A percentile compares a stretch with the other conserved stretches of the same genome.
Conservation (phyloP, 306 rosid genomes). For the Mimosa bimucronata region DNA sequence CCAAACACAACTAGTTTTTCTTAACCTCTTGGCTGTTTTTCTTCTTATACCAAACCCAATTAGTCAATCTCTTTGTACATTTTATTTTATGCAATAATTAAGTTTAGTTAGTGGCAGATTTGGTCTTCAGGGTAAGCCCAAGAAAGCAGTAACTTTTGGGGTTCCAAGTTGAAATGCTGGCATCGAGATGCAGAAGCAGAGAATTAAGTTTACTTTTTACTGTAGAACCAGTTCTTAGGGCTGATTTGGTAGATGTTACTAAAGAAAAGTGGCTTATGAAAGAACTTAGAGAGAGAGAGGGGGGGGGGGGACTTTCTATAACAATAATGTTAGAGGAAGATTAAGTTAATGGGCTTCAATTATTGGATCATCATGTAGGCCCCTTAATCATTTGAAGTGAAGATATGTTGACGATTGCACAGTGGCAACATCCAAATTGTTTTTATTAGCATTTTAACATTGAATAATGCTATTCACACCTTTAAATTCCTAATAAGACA, state of each 20-base stretch:
- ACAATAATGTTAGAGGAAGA: slow-evolving; percentile 5
- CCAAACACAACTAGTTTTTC: slow-evolving; percentile 4
- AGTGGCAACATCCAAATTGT: neutral
- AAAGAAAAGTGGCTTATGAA: neutral
- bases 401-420: slow-evolving; percentile 36
- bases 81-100: neutral
- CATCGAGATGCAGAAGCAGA: neutral
- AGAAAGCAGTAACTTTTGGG: neutral
- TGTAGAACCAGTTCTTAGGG: neutral
- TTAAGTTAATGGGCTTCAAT: slow-evolving; percentile 36
- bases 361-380: slow-evolving; percentile 50
- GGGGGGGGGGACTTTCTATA: neutral
- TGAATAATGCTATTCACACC: neutral
- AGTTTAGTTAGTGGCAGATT: neutral
- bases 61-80: neutral
- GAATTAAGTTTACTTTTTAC: neutral
- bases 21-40: neutral
- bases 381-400: slow-evolving; percentile 80
- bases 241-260: neutral
- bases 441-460: neutral
- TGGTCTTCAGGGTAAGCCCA: neutral
- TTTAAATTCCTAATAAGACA: neutral
- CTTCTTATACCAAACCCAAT: slow-evolving; percentile 19
- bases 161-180: neutral
- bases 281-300: neutral